Evolutionary conservation across 2,329 filamentous ascomycete genomes (phyloP).

Genomic region (Xylogone sp.): DNA sequence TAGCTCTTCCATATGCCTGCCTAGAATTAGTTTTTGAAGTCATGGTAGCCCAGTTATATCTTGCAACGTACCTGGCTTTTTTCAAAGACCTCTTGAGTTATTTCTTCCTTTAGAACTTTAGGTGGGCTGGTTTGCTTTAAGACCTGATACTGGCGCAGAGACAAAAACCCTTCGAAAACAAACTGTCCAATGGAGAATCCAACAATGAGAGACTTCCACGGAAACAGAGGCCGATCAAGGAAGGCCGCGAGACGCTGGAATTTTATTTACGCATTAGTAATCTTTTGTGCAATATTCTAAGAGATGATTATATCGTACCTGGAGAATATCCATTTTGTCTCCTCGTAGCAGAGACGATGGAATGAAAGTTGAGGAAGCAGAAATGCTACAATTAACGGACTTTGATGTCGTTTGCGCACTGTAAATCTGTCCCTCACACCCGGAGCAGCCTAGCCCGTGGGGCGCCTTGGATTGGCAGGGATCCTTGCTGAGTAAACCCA

Average conservation of each 20-base stretch:
- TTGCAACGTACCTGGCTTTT: constrained; percentile 81
- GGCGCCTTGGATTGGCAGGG: not conserved
- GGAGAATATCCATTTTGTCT: constrained; percentile 30
- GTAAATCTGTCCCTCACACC: not conserved
- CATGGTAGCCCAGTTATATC: too few species aligned
- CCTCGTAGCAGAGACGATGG: not conserved
- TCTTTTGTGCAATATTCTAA: not conserved
- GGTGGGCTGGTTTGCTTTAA: constrained; percentile 77
- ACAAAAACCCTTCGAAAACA: constrained; percentile 84
- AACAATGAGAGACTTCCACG: constrained; percentile 95
- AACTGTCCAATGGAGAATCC: constrained; percentile 93
- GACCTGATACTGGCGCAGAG: constrained; percentile 83
- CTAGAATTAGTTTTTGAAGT: constrained; percentile 9
- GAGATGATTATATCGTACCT: constrained; percentile 18
- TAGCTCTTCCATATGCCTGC: constrained; percentile 87
- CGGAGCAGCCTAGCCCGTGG: not conserved
- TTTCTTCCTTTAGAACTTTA: constrained; percentile 82
- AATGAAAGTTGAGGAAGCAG: not conserved
- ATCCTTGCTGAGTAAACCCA: not conserved
- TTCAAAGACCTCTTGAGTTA: constrained; percentile 86
- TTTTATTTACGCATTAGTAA: constrained; percentile 15
- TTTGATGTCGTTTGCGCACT: not conserved
- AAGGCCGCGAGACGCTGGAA: constrained; percentile 71
- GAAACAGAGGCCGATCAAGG: constrained; percentile 88
- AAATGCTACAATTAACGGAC: not conserved